Base-by-base conservation (phyloP, 176 grass and related monocot species). In the Rhynchospora pubera region DNA sequence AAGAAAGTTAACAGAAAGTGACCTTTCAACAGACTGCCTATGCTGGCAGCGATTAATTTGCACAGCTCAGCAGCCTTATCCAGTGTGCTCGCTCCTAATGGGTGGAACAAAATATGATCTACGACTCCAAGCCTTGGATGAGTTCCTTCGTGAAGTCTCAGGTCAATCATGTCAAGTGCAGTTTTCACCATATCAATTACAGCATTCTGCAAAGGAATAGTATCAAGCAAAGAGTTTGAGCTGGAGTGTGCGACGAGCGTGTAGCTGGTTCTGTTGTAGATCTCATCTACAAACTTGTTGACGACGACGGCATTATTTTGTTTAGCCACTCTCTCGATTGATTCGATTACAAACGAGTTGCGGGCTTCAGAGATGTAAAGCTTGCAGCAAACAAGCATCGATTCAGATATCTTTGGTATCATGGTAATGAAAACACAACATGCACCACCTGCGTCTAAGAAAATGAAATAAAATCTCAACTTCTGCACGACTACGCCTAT, bases 291-390 rank as follows among this genome's bases (percentile, higher is more conserved):
- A 57, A 81, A 94, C 42, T 75, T 89, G 66, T 92, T 97, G 56
- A 87, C 57, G 55, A 92, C 24, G 52, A 85, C 78, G 16, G 77
- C 88, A 74, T 83, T 83, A 50, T 67, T 79, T 18, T 22, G 42
- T 23, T 47, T 83, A 53, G 92, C 94, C 23, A 86, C 94, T 51
- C 69, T 76, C 56, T 97, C 91, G 74, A 97, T 87, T n/a, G 87
- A 77, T 39, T 88, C 83, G 21, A 94, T 78, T 16, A 87, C 85
- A 18, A 61, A 15, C 39, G 85, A 60, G 80, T 89, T 94, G 48
- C 90, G 81, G 21, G 85, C 75, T 90, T 97, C 95, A 34, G 94
- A 97, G 88, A 97, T 86, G 87, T 94, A 97, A 24, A 94, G 83
- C 82, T 97, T 97, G 94, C 94, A 94, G 84, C 94, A 94, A 67